Evolutionary conservation across 2,329 filamentous ascomycete genomes (phyloP).

Genomic region (Teratosphaeria pseudoeucalypti): DNA sequence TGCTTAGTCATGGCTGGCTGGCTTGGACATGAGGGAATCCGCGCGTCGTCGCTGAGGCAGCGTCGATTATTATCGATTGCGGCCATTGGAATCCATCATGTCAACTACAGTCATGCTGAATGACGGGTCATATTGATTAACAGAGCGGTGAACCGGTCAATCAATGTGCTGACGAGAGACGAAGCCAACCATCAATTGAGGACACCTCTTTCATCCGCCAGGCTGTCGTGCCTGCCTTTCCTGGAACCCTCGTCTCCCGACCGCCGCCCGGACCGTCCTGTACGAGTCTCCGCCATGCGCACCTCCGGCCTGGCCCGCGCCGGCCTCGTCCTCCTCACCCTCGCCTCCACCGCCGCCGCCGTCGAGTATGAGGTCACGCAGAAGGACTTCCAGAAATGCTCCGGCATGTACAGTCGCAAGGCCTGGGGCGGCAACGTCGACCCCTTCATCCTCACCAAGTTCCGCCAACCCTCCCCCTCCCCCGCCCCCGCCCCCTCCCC

Average conservation of each 20-base stretch:
- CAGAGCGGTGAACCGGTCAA: no score
- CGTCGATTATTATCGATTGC: no score
- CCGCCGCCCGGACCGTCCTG: neutral
- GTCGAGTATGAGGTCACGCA: constrained; percentile 41
- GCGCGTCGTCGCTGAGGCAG: no score
- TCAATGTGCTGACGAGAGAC: no score
- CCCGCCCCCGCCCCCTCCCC: constrained; percentile 12
- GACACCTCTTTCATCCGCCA: neutral
- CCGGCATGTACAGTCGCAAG: constrained; percentile 86
- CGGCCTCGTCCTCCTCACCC: constrained; percentile 2
- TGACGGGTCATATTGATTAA: no score
- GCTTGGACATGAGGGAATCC: no score
- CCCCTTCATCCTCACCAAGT: constrained; percentile 80
- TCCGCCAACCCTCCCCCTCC: constrained; percentile 42
- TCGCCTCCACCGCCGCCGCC: constrained; percentile 1
- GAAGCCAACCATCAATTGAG: no score
- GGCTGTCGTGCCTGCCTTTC: neutral
- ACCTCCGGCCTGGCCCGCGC: neutral
- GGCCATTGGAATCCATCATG: no score
- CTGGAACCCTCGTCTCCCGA: neutral
- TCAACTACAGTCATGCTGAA: no score
- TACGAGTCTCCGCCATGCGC: neutral
- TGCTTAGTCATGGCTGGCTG: no score
- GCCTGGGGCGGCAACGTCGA: constrained; percentile 81
- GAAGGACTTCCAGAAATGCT: constrained; percentile 68